Evolutionary conservation across 371 early-diverging fungal species (phyloP).

Genomic region (Lichtheimia corymbifera): DNA sequence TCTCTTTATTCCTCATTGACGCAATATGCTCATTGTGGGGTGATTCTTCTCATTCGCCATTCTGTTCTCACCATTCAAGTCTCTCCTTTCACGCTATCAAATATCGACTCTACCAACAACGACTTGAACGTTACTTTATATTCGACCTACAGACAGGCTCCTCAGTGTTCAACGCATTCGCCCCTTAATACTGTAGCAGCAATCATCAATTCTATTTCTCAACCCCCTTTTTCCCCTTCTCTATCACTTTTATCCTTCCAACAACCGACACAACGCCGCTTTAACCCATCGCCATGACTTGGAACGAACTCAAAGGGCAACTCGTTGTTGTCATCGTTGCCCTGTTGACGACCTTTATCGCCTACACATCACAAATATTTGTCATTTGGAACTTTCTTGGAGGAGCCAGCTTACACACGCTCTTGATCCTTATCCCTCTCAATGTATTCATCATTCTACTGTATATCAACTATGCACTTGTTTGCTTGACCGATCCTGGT

Average conservation of each 20-base stretch:
- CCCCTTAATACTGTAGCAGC: too few species aligned
- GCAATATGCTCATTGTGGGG: conserved; percentile 1
- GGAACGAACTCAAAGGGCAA: conserved; percentile 26
- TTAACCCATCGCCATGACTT: conserved; percentile 8
- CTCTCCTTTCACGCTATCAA: too few species aligned
- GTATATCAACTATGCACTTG: conserved; percentile 81
- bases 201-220: too few species aligned
- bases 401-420: conserved; percentile 20
- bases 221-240: conserved; percentile 1
- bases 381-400: conserved; percentile 42
- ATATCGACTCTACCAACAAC: too few species aligned
- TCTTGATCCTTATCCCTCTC: conserved; percentile 62
- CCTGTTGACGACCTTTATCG: conserved; percentile 28
- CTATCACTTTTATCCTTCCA: conserved; percentile 1
- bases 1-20: neutral
- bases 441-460: conserved; percentile 67
- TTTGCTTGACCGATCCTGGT: conserved; percentile 81
- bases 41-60: neutral
- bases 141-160: too few species aligned
- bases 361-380: conserved; percentile 44
- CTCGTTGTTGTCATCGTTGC: conserved; percentile 31
- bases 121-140: too few species aligned
- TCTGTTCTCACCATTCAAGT: too few species aligned
- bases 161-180: too few species aligned
- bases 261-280: neutral